Conservation (phyloP, 306 rosid species). For the Quercus agrifolia region DNA sequence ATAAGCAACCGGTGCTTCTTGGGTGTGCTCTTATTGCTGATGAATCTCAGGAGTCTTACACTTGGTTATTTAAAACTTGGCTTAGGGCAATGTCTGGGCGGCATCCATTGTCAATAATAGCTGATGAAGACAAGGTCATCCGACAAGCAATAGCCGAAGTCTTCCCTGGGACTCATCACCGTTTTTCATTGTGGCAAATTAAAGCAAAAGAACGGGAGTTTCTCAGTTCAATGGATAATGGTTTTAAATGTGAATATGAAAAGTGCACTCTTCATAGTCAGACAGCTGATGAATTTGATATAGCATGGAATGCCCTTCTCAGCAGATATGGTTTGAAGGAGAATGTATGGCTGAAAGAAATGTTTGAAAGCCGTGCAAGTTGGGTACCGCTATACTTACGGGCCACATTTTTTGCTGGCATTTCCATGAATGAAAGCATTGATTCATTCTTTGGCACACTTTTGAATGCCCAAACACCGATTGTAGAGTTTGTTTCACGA, state of each 20-base stretch:
- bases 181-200: constrained; percentile 88
- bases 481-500: constrained; percentile 64
- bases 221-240: constrained; percentile 52
- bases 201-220: constrained; percentile 74
- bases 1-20: constrained; percentile 90
- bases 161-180: constrained; percentile 72
- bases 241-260: constrained; percentile 66
- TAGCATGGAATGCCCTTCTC: constrained; percentile 67
- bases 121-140: constrained; percentile 83
- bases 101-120: constrained; percentile 74
- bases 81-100: constrained; percentile 76
- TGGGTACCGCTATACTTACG: constrained; percentile 83
- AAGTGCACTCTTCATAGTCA: constrained; percentile 72
- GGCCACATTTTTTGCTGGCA: constrained; percentile 84
- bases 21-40: constrained; percentile 91
- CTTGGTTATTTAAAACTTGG: constrained; percentile 95
- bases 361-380: constrained; percentile 77
- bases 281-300: constrained; percentile 73
- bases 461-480: constrained; percentile 74
- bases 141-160: constrained; percentile 70
- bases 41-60: constrained; percentile 80
- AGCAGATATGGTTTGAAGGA: constrained; percentile 69
- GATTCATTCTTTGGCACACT: constrained; percentile 77
- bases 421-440: constrained; percentile 56
- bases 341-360: constrained; percentile 73